Evolutionary conservation across 2,329 filamentous ascomycete genomes (phyloP).

Genomic region (Diaporthe vaccinii): DNA sequence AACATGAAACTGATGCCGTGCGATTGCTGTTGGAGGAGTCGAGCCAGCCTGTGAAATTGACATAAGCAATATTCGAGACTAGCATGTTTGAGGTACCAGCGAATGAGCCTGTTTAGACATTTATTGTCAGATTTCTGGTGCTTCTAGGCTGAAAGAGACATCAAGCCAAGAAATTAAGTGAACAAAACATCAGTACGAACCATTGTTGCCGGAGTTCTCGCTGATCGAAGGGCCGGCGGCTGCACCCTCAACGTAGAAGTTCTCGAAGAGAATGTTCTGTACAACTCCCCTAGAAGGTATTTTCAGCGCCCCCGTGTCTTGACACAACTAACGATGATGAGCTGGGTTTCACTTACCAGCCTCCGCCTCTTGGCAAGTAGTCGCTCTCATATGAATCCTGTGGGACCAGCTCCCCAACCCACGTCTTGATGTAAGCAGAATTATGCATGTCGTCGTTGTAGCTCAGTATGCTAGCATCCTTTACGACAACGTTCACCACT

Average conservation of each 20-base stretch:
- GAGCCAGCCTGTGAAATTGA: slow-evolving; percentile 65
- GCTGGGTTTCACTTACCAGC: slow-evolving; percentile 49
- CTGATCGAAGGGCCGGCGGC: slow-evolving; percentile 58
- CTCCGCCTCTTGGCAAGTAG: slow-evolving; percentile 62
- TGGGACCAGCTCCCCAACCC: slow-evolving; percentile 62
- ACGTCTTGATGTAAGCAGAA: slow-evolving; percentile 69
- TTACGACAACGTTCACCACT: slow-evolving; percentile 63
- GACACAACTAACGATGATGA: too few relatives aligned
- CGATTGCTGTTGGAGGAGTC: slow-evolving; percentile 47
- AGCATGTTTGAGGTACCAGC: slow-evolving; percentile 64
- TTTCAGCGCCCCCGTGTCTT: background rate
- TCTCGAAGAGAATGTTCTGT: slow-evolving; percentile 63
- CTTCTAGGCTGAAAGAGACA: background rate
- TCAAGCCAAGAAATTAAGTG: too few relatives aligned
- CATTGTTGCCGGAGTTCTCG: slow-evolving; percentile 63
- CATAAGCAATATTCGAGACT: slow-evolving; percentile 62
- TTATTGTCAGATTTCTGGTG: background rate
- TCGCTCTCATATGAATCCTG: slow-evolving; percentile 63
- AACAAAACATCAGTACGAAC: slow-evolving; percentile 21
- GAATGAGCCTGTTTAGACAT: slow-evolving; percentile 43
- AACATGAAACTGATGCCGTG: slow-evolving; percentile 61
- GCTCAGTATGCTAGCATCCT: slow-evolving; percentile 59
- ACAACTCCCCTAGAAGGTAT: slow-evolving; percentile 58
- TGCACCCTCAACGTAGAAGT: slow-evolving; percentile 63
- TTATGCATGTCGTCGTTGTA: slow-evolving; percentile 63